These are phyloP conservation scores for Ophiostoma fasciatum DNA, from an alignment of 2,329 filamentous ascomycete species.

Conservation along the genomic window DNA sequence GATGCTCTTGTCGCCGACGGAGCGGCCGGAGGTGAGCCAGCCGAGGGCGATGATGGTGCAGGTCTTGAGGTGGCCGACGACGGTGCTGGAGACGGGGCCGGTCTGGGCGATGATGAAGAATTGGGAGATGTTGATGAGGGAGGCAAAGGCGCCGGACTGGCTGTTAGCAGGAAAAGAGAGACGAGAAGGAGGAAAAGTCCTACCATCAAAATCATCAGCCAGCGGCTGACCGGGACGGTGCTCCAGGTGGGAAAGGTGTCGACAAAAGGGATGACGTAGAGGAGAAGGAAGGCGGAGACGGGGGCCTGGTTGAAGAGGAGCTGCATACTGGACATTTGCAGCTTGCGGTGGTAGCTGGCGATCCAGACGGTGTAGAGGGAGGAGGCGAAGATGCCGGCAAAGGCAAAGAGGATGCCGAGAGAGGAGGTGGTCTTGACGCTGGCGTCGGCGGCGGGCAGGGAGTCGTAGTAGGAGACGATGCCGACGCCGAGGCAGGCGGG, in stretches of 20 bases:
- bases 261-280: slow-evolving; percentile 51
- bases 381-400: slow-evolving; percentile 47
- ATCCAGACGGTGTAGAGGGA: slow-evolving; percentile 58
- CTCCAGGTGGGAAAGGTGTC: slow-evolving; percentile 46
- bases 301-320: slow-evolving; percentile 54
- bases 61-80: slow-evolving; percentile 52
- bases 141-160: slow-evolving; percentile 47
- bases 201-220: slow-evolving; percentile 45
- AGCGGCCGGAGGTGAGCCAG: slow-evolving; percentile 41
- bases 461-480: slow-evolving; percentile 54
- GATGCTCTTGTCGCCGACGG: slow-evolving; percentile 38
- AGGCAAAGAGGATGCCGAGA: slow-evolving; percentile 49
- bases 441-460: slow-evolving; percentile 31
- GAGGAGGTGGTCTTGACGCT: slow-evolving; percentile 39
- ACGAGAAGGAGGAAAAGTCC: slow-evolving; percentile 12
- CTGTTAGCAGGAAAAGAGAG: not conserved
- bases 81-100: slow-evolving; percentile 48
- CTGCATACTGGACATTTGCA: slow-evolving; percentile 54
- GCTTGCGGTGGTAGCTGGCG: slow-evolving; percentile 47
- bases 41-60: slow-evolving; percentile 50
- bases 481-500: slow-evolving; percentile 50
- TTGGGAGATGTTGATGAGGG: slow-evolving; percentile 49
- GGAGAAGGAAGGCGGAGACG: slow-evolving; percentile 43
- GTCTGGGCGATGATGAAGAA: slow-evolving; percentile 49
- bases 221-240: slow-evolving; percentile 33